phyloP scores from a whole-genome alignment of 2,329 filamentous ascomycete species.

The Karstenula rhodostoma region DNA sequence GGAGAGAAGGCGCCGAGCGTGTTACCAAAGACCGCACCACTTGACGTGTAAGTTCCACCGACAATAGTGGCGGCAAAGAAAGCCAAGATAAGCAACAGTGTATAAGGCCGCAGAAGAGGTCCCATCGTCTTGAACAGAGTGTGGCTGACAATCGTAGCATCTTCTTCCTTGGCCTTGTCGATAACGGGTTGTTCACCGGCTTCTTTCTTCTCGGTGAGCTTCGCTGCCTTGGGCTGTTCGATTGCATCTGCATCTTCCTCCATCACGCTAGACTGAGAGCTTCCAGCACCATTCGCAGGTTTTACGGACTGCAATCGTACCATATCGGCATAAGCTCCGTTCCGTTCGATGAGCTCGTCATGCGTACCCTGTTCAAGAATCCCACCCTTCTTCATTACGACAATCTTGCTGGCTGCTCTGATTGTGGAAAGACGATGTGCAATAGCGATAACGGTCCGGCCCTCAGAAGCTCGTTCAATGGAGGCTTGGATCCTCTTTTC shows the following conservation, averaged over 20 bases:
- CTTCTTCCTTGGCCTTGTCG: conserved; percentile 16
- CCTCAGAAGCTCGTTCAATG: conserved; percentile 43
- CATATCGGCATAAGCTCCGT: conserved; percentile 59
- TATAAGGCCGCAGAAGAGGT: conserved; percentile 55
- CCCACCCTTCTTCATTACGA: conserved; percentile 49
- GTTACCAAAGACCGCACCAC: conserved; percentile 68
- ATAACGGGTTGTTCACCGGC: neutral
- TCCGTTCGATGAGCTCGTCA: conserved; percentile 40
- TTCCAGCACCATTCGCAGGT: conserved; percentile 41
- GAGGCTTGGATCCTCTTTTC: conserved; percentile 63
- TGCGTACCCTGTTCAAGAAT: conserved; percentile 50
- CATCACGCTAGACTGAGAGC: conserved; percentile 30
- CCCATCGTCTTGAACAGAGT: conserved; percentile 44
- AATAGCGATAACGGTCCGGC: conserved; percentile 49
- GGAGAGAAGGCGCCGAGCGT: conserved; percentile 65
- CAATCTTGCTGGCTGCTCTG: conserved; percentile 46
- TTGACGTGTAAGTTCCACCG: conserved; percentile 65
- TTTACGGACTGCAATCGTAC: conserved; percentile 56
- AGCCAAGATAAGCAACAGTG: conserved; percentile 56
- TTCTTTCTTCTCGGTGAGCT: conserved; percentile 21
- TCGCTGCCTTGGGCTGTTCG: conserved; percentile 29
- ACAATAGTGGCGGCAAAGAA: conserved; percentile 62
- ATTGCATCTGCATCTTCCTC: conserved; percentile 33
- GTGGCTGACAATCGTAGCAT: conserved; percentile 30
- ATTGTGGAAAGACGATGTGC: conserved; percentile 51